Conservation (phyloP, 352 stramenopile species). For the Phytopythium aichiense region DNA sequence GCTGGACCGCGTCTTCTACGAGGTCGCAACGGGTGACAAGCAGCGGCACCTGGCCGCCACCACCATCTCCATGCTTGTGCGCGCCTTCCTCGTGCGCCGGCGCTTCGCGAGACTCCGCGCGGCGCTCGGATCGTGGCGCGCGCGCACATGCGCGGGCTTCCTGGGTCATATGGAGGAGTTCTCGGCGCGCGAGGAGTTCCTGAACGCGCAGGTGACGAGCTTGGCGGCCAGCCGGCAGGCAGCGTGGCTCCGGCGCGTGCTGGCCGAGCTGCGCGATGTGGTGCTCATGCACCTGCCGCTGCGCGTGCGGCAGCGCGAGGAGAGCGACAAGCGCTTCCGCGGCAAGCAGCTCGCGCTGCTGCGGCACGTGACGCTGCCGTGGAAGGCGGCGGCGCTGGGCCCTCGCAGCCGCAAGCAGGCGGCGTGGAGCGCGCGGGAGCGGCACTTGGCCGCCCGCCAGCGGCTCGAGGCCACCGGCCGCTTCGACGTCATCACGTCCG, state of each 20-base stretch:
- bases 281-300: slow-evolving; percentile 65
- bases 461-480: slow-evolving; percentile 53
- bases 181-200: slow-evolving; percentile 55
- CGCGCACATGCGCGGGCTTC: slow-evolving; percentile 29
- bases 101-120: slow-evolving; percentile 36
- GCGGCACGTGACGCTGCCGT: slow-evolving; percentile 36
- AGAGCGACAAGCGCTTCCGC: slow-evolving; percentile 49
- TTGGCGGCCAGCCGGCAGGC: slow-evolving; percentile 38
- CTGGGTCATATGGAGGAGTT: slow-evolving; percentile 65
- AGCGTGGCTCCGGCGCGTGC: slow-evolving; percentile 34
- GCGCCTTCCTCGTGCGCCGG: slow-evolving; percentile 45
- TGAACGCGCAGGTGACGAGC: slow-evolving; percentile 40
- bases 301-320: slow-evolving; percentile 40
- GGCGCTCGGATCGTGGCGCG: slow-evolving; percentile 51
- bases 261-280: slow-evolving; percentile 66
- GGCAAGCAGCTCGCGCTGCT: slow-evolving; percentile 36
- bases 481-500: slow-evolving; percentile 64
- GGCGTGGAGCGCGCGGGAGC: slow-evolving; percentile 30
- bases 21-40: slow-evolving; percentile 69
- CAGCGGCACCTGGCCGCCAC: slow-evolving; percentile 67
- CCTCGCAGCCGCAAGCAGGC: slow-evolving; percentile 56
- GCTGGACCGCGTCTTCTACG: slow-evolving; percentile 74
- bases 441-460: slow-evolving; percentile 43
- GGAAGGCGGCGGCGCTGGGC: slow-evolving; percentile 50
- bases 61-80: slow-evolving; percentile 49